Evolutionary conservation across 345 rosid genomes (phyloP), one percentile per base, ranked within the genome.

Genomic region (Eucalyptus microcorys): DNA sequence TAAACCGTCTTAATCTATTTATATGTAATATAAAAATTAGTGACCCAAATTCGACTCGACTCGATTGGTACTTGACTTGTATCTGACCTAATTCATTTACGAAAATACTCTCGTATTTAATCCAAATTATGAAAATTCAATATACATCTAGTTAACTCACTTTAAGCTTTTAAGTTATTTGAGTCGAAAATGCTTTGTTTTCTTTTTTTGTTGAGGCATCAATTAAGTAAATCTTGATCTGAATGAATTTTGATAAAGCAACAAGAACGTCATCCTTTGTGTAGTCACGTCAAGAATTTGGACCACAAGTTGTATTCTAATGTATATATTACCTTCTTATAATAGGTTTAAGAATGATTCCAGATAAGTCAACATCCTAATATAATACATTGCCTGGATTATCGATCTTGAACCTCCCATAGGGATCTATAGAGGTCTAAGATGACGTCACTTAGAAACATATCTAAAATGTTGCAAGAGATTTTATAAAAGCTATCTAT

Each of bases 21-120:
- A 55, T 10, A 55, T 24, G 3, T 5, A 55, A 55, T 24, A 55
- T 2, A 24, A 10, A 55, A 55, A 5, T 55, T 22, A 24, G 59
- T 22, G 2, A 53, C 11, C 3, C 0, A 2, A 24, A 10, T 4
- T 22, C 12, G 7, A 55, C 61, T 22, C 3, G 5, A 55, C 6
- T 0, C 1, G 1, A 55, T 0, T 1, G 3, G 3, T 24, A 55
- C 12, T 55, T 24, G 1, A 55, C 13, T 55, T 0, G 3, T 24
- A 24, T 55, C 2, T 1, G 1, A 55, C 6, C 0, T 0, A 0
- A 55, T 24, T 8, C 13, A 22, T 24, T 55, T 55, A 55, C 2
- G 24, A 22, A 21, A 55, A 10, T 22, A 55, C 61, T 55, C 13
- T 55, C 30, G 9, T 24, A 8, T 24, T 55, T 55, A 55, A 55